Evolutionary conservation across 2,329 filamentous ascomycete species (phyloP), one percentile per base, ranked within the genome.

Genomic region (Ophiostoma australiae): DNA sequence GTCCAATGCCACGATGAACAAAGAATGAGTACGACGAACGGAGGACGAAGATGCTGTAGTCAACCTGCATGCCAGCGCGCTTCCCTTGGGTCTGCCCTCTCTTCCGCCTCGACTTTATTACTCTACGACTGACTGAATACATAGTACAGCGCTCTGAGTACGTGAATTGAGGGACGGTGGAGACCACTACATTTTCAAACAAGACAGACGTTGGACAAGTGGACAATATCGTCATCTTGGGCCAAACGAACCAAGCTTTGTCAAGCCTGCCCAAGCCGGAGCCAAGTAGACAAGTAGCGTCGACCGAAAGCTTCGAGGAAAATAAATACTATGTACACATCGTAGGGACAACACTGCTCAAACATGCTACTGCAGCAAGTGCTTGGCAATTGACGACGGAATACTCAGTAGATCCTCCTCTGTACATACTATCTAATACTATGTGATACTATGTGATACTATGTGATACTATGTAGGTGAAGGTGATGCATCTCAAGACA

Each of bases 171-270:
- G 23, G n/a, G 52, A 23, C 23, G 52, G 52, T 58, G 52, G 52
- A 31, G 52, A 27, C 52, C 3, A 13, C 52, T 27, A 17, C 52
- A 15, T 58, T 58, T 55, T 11, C 52, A 58, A 58, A 6, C 52
- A 58, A 58, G 52, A 58, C 52, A 58, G 52, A 58, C 52, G n/a
- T 58, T 58, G 52, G 31, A 8, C 52, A 58, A 58, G 52, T 58
- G 27, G 52, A 58, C 23, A 58, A 58, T 58, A 58, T 27, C 52
- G 52, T 31, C 52, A 31, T 58, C 52, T 58, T 4, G 61, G 31
- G 52, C 13, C 61, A 3, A 37, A 58, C n/a, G 23, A 27, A 58
- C n/a, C 52, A 58, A 58, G 52, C 52, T 58, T 58, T 58, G n/a
- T 58, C 52, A 27, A 58, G 52, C n/a, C 52, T 27, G n/a, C 7